Percentiles rank a stretch among this genome's conserved stretches.
phyloP scores from a whole-genome alignment of 1,284 basidiomycete species.

The Porogramme epimiltina region DNA sequence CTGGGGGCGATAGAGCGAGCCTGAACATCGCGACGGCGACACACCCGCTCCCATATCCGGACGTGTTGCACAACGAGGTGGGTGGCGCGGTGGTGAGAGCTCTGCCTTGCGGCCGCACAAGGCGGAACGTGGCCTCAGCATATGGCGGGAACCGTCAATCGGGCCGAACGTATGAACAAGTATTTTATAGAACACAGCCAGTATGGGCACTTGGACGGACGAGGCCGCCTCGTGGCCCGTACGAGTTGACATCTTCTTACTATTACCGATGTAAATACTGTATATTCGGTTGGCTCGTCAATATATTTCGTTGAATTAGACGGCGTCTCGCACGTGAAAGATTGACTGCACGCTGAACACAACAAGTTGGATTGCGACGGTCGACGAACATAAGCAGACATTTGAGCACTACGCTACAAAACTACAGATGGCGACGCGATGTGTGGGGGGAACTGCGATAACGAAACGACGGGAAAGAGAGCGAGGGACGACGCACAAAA shows the following conservation, averaged over 20 bases:
- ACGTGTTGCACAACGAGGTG: constrained; percentile 46
- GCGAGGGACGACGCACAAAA: constrained; percentile 2
- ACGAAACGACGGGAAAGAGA: constrained; percentile 9
- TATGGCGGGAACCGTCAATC: too few relatives aligned
- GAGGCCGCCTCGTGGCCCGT: too few relatives aligned
- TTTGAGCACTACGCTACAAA: constrained; percentile 37
- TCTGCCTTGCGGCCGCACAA: neutral
- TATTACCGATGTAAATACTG: too few relatives aligned
- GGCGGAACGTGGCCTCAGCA: neutral
- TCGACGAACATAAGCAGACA: constrained; percentile 26
- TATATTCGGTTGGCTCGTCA: neutral
- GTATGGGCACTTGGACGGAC: too few relatives aligned
- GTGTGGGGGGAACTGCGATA: constrained; percentile 15
- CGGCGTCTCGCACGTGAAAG: neutral
- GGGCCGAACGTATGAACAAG: too few relatives aligned
- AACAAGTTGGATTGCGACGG: constrained; percentile 24
- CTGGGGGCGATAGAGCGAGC: too few relatives aligned
- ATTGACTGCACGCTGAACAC: constrained; percentile 7
- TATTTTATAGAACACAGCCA: too few relatives aligned
- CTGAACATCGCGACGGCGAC: too few relatives aligned
- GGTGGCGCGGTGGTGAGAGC: constrained; percentile 13
- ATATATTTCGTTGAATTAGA: too few relatives aligned
- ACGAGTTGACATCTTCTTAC: too few relatives aligned
- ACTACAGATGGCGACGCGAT: constrained; percentile 32
- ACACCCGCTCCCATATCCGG: constrained; percentile 34